phyloP scores from a whole-genome alignment of 108 stramenopile genomes.

The Nitzschia sp. region DNA sequence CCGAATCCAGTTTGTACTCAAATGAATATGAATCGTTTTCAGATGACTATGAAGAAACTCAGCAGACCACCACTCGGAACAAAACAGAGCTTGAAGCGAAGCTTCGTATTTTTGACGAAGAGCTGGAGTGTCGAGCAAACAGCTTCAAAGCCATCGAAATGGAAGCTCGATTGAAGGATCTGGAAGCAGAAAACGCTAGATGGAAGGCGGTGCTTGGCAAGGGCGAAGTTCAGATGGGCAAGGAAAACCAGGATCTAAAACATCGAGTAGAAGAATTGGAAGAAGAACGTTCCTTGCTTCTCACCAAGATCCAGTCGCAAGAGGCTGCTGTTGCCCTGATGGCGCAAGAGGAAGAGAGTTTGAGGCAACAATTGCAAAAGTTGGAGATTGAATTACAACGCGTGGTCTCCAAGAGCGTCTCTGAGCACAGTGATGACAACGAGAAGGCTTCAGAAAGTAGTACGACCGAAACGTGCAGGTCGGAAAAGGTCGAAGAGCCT shows the following conservation, averaged over 20 bases:
- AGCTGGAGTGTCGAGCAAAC: neutral
- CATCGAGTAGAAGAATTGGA: neutral
- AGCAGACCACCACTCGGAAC: neutral
- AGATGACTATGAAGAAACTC: neutral
- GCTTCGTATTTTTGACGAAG: neutral
- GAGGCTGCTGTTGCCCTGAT: neutral
- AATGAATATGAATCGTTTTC: neutral
- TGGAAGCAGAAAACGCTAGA: conserved; percentile 3
- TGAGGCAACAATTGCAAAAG: neutral
- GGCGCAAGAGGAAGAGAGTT: neutral
- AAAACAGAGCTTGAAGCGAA: neutral
- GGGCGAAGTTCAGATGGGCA: neutral
- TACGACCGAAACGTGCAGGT: no score
- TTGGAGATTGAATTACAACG: neutral
- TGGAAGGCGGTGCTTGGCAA: neutral
- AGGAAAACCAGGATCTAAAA: neutral
- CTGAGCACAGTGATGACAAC: neutral
- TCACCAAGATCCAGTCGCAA: neutral
- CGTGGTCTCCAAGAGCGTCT: neutral
- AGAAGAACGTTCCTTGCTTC: neutral
- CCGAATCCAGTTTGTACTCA: neutral
- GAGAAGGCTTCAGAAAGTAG: neutral
- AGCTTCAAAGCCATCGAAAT: neutral
- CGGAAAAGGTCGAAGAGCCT: no score
- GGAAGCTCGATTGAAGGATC: neutral